Percentiles rank a stretch among this genome's conserved stretches.
These are phyloP conservation scores for Punica granatum DNA, from an alignment of 345 rosid species.

Conservation along the genomic window DNA sequence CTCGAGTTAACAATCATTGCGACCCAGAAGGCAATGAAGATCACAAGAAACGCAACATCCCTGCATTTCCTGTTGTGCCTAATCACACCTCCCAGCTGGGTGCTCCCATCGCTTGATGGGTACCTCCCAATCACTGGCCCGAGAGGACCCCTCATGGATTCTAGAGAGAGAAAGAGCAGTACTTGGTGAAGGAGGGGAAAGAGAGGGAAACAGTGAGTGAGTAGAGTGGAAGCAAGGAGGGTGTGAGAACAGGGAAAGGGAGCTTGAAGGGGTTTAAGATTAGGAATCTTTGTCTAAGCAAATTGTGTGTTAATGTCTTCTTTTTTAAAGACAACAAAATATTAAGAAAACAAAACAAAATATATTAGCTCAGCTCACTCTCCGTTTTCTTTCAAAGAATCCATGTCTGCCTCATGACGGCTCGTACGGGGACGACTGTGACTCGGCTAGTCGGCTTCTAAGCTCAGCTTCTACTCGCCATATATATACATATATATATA, in stretches of 20 bases:
- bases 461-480: too few relatives aligned
- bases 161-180: not conserved
- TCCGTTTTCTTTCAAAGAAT: too few relatives aligned
- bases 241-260: conserved; percentile 5
- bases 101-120: conserved; percentile 85
- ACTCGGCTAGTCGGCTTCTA: too few relatives aligned
- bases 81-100: conserved; percentile 72
- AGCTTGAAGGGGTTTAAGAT: conserved; percentile 11
- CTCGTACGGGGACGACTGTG: too few relatives aligned
- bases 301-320: not conserved
- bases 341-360: too few relatives aligned
- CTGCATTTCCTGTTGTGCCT: conserved; percentile 89
- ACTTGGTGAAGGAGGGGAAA: not conserved
- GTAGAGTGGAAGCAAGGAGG: conserved; percentile 18
- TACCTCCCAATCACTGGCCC: conserved; percentile 89
- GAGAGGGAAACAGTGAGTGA: not conserved
- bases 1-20: conserved; percentile 98
- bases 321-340: too few relatives aligned
- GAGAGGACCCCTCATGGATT: conserved; percentile 52
- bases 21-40: conserved; percentile 90
- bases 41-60: conserved; percentile 71
- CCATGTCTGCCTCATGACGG: too few relatives aligned
- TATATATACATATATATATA: too few relatives aligned
- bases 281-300: conserved; percentile 13
- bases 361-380: too few relatives aligned